Conservation (phyloP, 257 asterid genomes). For the Salvia splendens region DNA sequence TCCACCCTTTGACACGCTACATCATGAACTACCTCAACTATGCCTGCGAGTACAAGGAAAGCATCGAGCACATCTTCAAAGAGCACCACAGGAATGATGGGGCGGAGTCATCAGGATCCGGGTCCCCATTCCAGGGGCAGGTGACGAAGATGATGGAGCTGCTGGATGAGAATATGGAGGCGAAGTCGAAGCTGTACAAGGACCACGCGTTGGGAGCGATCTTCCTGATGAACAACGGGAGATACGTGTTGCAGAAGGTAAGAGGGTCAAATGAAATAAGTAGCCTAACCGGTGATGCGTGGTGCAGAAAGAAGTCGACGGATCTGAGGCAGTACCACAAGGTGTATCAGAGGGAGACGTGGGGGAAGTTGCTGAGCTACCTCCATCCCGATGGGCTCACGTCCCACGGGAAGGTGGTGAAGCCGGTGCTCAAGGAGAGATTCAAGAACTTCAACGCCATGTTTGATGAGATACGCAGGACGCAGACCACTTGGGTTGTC, state of each 20-base stretch:
- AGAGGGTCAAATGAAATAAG: slow-evolving; percentile 50
- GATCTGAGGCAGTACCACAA: slow-evolving; percentile 80
- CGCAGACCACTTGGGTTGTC: slow-evolving; percentile 82
- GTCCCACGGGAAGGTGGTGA: slow-evolving; percentile 65
- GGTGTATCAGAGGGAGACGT: slow-evolving; percentile 83
- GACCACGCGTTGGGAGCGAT: slow-evolving; percentile 55
- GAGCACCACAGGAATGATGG: slow-evolving; percentile 45
- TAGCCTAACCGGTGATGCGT: slow-evolving; percentile 60
- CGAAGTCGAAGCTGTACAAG: slow-evolving; percentile 69
- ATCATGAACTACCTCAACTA: slow-evolving; percentile 60
- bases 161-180: slow-evolving; percentile 63
- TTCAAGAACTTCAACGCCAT: slow-evolving; percentile 77
- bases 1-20: slow-evolving; percentile 81
- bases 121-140: slow-evolving; percentile 61
- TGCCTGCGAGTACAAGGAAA: slow-evolving; percentile 52
- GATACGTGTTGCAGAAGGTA: slow-evolving; percentile 78
- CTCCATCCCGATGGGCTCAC: slow-evolving; percentile 67
- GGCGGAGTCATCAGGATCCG: too few relatives aligned
- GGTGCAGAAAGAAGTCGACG: slow-evolving; percentile 60
- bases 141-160: slow-evolving; percentile 62
- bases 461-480: slow-evolving; percentile 79
- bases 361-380: slow-evolving; percentile 67
- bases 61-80: slow-evolving; percentile 67
- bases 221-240: slow-evolving; percentile 96
- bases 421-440: slow-evolving; percentile 78